A percentile compares a stretch with the other conserved stretches of the same genome.
Conservation (phyloP, 257 asterid species). For the Leonotis leonurus region DNA sequence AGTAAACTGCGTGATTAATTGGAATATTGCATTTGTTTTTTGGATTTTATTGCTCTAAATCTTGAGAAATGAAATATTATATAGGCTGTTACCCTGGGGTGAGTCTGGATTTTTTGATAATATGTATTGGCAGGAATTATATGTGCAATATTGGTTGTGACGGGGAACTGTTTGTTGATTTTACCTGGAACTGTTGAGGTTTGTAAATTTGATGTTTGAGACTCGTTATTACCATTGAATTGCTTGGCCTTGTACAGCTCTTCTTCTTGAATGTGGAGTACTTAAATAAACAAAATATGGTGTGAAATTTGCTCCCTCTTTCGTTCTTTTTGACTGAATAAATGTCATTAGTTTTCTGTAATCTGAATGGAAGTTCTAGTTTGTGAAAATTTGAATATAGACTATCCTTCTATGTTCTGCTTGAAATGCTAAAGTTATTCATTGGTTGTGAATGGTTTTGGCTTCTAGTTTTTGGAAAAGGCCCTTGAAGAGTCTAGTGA, state of each 20-base stretch:
- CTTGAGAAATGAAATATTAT: not conserved
- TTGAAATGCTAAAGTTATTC: slow-evolving; percentile 9
- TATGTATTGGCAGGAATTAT: not conserved
- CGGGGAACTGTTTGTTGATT: too few species aligned
- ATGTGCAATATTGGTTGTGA: too few species aligned
- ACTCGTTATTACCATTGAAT: too few species aligned
- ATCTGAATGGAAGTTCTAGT: slow-evolving; percentile 7
- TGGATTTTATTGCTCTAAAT: not conserved
- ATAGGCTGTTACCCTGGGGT: not conserved
- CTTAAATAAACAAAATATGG: too few species aligned
- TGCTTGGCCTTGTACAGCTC: too few species aligned
- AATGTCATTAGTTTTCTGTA: not conserved
- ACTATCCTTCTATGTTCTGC: slow-evolving; percentile 7
- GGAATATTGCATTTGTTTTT: not conserved
- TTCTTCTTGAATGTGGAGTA: too few species aligned
- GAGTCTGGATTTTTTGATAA: not conserved
- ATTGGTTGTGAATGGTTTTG: slow-evolving; percentile 20
- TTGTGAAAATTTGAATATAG: too few species aligned
- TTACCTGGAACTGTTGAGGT: too few species aligned
- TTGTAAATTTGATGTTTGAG: too few species aligned
- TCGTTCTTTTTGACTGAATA: not conserved
- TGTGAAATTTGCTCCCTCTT: not conserved
- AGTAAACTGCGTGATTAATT: not conserved
- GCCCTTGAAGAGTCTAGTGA: slow-evolving; percentile 67
- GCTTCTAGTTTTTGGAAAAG: slow-evolving; percentile 60